These are phyloP conservation scores for Waitea zeae DNA, from an alignment of 1,284 basidiomycete genomes.

Conservation along the genomic window DNA sequence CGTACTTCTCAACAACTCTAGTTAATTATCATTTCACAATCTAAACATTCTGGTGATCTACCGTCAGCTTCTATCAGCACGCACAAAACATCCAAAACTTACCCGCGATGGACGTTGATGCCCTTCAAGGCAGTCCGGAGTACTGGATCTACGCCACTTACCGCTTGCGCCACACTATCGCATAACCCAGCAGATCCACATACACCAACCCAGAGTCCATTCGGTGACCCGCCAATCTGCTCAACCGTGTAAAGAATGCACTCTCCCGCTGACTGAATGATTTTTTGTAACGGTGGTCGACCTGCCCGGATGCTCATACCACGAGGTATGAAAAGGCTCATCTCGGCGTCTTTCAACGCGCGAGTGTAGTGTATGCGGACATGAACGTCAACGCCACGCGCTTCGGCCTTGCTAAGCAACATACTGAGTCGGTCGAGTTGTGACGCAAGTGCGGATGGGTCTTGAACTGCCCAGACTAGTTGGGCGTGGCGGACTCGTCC, in stretches of 20 bases:
- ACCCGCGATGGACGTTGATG: constrained; percentile 58
- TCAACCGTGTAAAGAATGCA: constrained; percentile 21
- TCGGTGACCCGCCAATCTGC: constrained; percentile 18
- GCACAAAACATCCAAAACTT: too few relatives aligned
- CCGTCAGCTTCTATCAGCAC: too few relatives aligned
- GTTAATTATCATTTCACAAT: too few relatives aligned
- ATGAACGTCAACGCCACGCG: constrained; percentile 20
- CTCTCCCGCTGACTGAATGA: constrained; percentile 29
- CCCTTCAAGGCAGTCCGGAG: constrained; percentile 44
- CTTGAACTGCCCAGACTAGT: constrained; percentile 26
- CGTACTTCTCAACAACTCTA: too few relatives aligned
- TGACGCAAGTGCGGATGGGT: constrained; percentile 34
- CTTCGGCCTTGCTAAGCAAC: constrained; percentile 12
- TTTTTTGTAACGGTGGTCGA: constrained; percentile 26
- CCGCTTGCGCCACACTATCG: constrained; percentile 32
- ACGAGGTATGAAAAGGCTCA: constrained; percentile 20
- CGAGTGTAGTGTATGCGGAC: constrained; percentile 53
- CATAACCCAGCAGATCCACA: constrained; percentile 47
- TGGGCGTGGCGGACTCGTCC: constrained; percentile 25
- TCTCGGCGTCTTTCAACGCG: constrained; percentile 16
- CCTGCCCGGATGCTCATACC: constrained; percentile 28
- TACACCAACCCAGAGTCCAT: constrained; percentile 45
- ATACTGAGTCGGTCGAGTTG: constrained; percentile 32
- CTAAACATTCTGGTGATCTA: too few relatives aligned
- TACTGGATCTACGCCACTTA: constrained; percentile 25